Evolutionary conservation across 768 basidiomycete species (phyloP).

Genomic region (Artomyces pyxidatus): DNA sequence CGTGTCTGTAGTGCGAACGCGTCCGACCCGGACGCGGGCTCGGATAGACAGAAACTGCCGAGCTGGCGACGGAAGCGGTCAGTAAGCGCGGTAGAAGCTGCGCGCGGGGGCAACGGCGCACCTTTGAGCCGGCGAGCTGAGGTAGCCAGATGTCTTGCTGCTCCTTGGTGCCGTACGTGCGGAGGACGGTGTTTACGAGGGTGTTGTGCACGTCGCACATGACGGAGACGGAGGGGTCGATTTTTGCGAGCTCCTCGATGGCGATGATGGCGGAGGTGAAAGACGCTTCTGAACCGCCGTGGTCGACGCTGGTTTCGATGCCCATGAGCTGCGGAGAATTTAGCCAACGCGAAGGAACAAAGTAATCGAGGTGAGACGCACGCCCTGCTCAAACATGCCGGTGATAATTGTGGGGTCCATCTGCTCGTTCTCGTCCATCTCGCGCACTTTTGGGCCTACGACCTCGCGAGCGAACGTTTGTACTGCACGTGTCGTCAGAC

Average conservation of each 20-base stretch:
- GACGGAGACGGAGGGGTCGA: constrained; percentile 95
- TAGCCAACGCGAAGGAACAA: constrained; percentile 1
- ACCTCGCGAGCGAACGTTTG: constrained; percentile 84
- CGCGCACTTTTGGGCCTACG: constrained; percentile 82
- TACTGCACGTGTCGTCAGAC: constrained; percentile 36
- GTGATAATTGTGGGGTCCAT: constrained; percentile 89
- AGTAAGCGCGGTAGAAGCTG: too few species aligned
- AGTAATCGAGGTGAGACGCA: constrained; percentile 30
- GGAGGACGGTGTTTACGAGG: constrained; percentile 89
- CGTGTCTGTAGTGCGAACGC: constrained; percentile 95
- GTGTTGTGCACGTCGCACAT: constrained; percentile 98
- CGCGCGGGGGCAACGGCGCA: too few species aligned
- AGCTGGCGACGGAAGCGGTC: too few species aligned
- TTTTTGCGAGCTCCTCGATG: constrained; percentile 93
- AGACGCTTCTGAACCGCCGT: constrained; percentile 82
- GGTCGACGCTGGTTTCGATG: constrained; percentile 80
- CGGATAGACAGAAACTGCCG: constrained; percentile 93
- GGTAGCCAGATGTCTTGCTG: constrained; percentile 89
- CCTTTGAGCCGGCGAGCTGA: constrained; percentile 69
- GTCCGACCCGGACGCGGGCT: constrained; percentile 89
- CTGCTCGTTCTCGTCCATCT: constrained; percentile 96
- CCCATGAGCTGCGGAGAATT: constrained; percentile 74
- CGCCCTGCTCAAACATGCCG: constrained; percentile 91
- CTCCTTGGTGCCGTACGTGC: constrained; percentile 76
- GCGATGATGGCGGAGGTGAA: constrained; percentile 95